Evolutionary conservation across 805 yeast genomes (phyloP), one percentile per base, ranked within the genome.

Genomic region (Suhomyces xylopsoci): DNA sequence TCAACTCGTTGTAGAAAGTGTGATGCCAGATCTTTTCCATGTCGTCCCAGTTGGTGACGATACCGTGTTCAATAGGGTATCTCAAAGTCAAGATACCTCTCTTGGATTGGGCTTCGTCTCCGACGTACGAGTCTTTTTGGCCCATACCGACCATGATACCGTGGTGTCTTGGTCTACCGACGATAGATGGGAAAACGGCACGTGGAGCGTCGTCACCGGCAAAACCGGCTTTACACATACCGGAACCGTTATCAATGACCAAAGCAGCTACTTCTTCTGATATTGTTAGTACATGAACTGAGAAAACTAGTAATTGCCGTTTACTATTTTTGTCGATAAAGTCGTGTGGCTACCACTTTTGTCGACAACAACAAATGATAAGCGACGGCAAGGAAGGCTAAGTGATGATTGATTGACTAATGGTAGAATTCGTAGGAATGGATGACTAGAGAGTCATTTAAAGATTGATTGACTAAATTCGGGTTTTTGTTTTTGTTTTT

Each of bases 21-120:
- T 94, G 99, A 80, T 94, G 98, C 99, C 99, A 94, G 84, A 94
- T 94, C 82, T 93, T 93, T 83, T 94, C 99, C 99, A 94, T 94
- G 76, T 94, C 99, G 77, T 93, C 97, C 99, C 99, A 94, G 91
- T 94, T 91, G 80, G 97, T 93, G 62, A 94, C 98, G 67, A 94
- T 91, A 89, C 99, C 99, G 84, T 94, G 99, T 84, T 94, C 98
- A 75, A 93, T 94, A 74, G 99, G 99, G 84, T 94, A 94, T 81
- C 96, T 89, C 76, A 94, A 83, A 70, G 97, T 90, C 74, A 94
- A 87, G 76, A 94, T 92, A 92, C 99, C 99, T 89, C 99, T 91
- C 88, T 94, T 94, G 69, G 97, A 91, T 83, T 94, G 99, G 60
- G 98, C 99, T 82, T 94, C 98, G 76, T 94, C 98, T 74, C 99